Evolutionary conservation across 164 flowering plant species (phyloP).

Genomic region (Annona squamosa): DNA sequence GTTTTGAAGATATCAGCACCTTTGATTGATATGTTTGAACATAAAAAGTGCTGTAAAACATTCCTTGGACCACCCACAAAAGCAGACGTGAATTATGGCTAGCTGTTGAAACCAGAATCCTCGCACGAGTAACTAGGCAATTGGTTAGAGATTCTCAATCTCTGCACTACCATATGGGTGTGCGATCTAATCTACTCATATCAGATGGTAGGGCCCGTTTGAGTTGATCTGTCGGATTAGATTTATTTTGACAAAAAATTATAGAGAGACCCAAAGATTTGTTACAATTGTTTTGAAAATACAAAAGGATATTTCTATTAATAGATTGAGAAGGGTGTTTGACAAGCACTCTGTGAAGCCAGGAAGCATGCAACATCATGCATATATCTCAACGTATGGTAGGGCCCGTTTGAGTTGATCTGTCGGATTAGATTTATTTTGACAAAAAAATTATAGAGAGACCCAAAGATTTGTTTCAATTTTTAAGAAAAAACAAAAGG

Average conservation of each 20-base stretch:
- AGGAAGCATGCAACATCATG: slow-evolving; percentile 14
- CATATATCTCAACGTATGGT: too few species aligned
- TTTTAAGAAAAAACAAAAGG: slow-evolving; percentile 3
- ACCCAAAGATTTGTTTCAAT: too few species aligned
- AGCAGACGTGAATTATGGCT: slow-evolving; percentile 7
- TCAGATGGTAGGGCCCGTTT: background rate
- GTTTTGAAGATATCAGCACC: slow-evolving; percentile 10
- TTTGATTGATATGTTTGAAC: slow-evolving; percentile 8
- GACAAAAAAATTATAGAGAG: too few species aligned
- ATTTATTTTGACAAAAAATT: too few species aligned
- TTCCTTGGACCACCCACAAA: slow-evolving; percentile 26
- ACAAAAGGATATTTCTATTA: slow-evolving; percentile 9
- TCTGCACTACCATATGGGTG: background rate
- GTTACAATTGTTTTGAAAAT: background rate
- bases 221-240: too few species aligned
- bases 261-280: too few species aligned
- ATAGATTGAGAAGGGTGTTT: slow-evolving; percentile 15
- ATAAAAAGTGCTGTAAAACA: slow-evolving; percentile 18
- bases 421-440: too few species aligned
- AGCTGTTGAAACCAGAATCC: background rate
- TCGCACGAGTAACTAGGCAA: background rate
- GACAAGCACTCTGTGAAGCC: slow-evolving; percentile 21
- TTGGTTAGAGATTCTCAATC: background rate
- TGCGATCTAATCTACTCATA: background rate
- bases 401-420: too few species aligned